Conservation (phyloP, 2,329 filamentous ascomycete genomes). For the Ophiostoma australiae region DNA sequence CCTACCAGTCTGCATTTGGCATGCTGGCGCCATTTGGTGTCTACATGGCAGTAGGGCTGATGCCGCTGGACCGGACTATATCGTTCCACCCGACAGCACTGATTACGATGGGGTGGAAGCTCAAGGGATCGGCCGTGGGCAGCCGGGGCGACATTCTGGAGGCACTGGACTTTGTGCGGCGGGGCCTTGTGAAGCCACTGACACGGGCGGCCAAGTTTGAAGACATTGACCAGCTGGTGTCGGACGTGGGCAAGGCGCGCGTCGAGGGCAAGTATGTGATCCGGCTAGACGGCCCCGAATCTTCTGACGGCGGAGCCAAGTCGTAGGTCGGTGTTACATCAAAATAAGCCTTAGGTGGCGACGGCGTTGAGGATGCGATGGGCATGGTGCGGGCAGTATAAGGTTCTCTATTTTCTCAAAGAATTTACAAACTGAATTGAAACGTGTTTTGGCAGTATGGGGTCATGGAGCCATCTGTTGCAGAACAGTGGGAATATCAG, state of each 20-base stretch:
- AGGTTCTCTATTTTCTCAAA: not conserved
- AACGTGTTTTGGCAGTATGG: not conserved
- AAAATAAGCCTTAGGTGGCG: not conserved
- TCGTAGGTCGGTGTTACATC: not conserved
- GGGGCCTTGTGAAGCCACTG: slow-evolving; percentile 34
- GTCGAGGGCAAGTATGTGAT: slow-evolving; percentile 29
- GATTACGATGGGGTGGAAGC: slow-evolving; percentile 35
- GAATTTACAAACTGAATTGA: not conserved
- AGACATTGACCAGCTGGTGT: slow-evolving; percentile 29
- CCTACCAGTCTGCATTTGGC: slow-evolving; percentile 36
- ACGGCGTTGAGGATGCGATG: not conserved
- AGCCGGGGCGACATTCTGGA: slow-evolving; percentile 39
- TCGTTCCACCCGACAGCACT: slow-evolving; percentile 36
- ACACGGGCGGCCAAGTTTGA: slow-evolving; percentile 30
- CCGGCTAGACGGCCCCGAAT: slow-evolving; percentile 23
- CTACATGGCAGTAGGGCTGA: slow-evolving; percentile 39
- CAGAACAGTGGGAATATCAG: not conserved
- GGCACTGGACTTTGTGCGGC: slow-evolving; percentile 38
- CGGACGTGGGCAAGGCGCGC: slow-evolving; percentile 23
- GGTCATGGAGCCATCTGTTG: not conserved
- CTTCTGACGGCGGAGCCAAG: slow-evolving; percentile 15
- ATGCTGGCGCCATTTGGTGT: slow-evolving; percentile 39
- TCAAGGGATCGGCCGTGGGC: slow-evolving; percentile 37
- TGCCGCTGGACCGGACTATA: slow-evolving; percentile 30
- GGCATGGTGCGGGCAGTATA: not conserved